Percentiles rank a stretch among this genome's conserved stretches.
Conservation (phyloP, 345 rosid genomes). For the Citrus mangshanensis region DNA sequence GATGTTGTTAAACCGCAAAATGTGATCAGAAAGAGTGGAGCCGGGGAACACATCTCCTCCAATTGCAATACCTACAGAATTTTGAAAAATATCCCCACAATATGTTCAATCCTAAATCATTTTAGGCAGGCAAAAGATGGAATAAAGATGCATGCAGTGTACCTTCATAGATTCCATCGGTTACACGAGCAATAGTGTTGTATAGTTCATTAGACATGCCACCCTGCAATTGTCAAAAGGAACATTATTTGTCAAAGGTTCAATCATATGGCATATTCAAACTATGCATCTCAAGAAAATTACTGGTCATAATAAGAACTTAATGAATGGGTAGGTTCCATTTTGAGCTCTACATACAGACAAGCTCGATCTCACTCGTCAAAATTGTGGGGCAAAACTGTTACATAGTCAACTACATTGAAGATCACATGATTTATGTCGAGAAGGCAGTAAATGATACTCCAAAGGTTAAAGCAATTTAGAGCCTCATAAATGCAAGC, state of each 20-base stretch:
- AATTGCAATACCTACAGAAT: conserved; percentile 77
- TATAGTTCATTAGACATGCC: conserved; percentile 98
- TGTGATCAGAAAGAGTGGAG: conserved; percentile 90
- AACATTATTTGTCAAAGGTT: conserved; percentile 8
- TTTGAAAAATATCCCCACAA: conserved; percentile 22
- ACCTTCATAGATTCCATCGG: conserved; percentile 98
- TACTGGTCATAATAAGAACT: not conserved
- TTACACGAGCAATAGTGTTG: conserved; percentile 87
- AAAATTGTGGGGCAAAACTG: not conserved
- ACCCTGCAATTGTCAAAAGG: conserved; percentile 48
- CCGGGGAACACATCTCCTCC: conserved; percentile 99
- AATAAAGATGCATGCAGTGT: conserved; percentile 1
- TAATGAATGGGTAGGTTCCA: not conserved
- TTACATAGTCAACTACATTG: not conserved
- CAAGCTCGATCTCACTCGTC: not conserved
- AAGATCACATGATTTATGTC: not conserved
- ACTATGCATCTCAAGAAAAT: not conserved
- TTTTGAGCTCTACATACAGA: not conserved
- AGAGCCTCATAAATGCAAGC: not conserved
- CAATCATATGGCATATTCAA: not conserved
- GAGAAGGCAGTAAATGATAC: not conserved
- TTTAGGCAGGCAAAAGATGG: not conserved
- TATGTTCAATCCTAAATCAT: conserved; percentile 6
- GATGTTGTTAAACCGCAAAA: conserved; percentile 90
- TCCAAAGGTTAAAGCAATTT: not conserved